phyloP scores from a whole-genome alignment of 2,329 filamentous ascomycete genomes.

The Apiospora sp. region DNA sequence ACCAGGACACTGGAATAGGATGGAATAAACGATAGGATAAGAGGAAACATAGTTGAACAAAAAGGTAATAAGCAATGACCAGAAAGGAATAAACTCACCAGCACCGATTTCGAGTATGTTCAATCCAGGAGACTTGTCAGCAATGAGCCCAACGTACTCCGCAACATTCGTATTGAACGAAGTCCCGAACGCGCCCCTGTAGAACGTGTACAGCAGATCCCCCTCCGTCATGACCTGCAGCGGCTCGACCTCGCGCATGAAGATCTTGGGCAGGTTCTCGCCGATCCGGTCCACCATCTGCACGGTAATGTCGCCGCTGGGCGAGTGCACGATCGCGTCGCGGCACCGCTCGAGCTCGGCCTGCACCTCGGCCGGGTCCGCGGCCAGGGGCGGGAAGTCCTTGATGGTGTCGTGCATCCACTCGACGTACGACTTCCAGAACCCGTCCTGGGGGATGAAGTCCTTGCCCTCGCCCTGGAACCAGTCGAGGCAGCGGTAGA shows the following conservation, averaged over 20 bases:
- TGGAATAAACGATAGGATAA: too few relatives aligned
- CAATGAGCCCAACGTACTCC: conserved; percentile 20
- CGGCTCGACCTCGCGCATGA: conserved; percentile 13
- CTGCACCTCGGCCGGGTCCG: not conserved
- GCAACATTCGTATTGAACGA: conserved; percentile 11
- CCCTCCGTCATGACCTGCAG: conserved; percentile 18
- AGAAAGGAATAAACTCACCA: not conserved
- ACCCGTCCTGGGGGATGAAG: not conserved
- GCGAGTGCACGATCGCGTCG: conserved; percentile 8
- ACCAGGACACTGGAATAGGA: too few relatives aligned
- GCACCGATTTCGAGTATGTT: conserved; percentile 27
- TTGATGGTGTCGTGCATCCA: conserved; percentile 24
- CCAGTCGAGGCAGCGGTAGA: conserved; percentile 11
- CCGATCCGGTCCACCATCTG: conserved; percentile 22
- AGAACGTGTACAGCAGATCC: conserved; percentile 14
- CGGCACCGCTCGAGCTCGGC: conserved; percentile 14
- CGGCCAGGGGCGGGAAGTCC: conserved; percentile 12
- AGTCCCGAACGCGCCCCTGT: conserved; percentile 14
- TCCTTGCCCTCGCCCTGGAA: conserved; percentile 8
- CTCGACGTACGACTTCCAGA: conserved; percentile 21
- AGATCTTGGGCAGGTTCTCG: conserved; percentile 18
- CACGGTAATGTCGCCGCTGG: conserved; percentile 13
- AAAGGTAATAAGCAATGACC: too few relatives aligned
- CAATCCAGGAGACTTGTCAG: conserved; percentile 12
- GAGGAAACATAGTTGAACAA: too few relatives aligned